phyloP scores from a whole-genome alignment of 768 basidiomycete genomes.

The Trametopsis cervina region DNA sequence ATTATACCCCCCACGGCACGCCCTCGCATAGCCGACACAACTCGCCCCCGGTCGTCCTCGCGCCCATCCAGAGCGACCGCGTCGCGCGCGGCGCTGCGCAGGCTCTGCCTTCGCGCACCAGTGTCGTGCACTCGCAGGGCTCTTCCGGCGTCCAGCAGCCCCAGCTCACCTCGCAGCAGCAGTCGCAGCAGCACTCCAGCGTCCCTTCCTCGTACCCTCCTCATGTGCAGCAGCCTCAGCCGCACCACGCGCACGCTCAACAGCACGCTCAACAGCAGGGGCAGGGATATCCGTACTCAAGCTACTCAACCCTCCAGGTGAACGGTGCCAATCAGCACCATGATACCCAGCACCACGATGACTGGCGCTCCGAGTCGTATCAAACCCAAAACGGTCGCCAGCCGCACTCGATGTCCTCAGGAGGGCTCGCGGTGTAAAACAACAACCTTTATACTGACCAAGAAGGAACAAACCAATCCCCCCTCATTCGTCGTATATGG shows the following conservation, averaged over 20 bases:
- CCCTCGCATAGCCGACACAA: neutral
- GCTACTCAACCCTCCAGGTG: slow-evolving; percentile 1
- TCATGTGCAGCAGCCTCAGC: neutral
- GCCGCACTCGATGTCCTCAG: neutral
- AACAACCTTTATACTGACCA: too few species aligned
- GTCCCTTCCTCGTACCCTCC: neutral
- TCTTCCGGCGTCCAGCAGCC: neutral
- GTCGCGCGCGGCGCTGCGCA: neutral
- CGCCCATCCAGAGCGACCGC: slow-evolving; percentile 17
- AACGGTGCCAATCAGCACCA: neutral
- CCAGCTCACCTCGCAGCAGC: neutral
- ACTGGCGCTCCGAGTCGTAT: neutral
- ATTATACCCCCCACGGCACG: neutral
- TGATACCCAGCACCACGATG: neutral
- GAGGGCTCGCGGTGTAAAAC: neutral
- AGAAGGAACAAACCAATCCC: neutral
- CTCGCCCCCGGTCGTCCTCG: slow-evolving; percentile 11
- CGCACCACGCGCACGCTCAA: neutral
- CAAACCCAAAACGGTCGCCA: neutral
- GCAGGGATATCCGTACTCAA: neutral
- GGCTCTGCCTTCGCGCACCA: neutral
- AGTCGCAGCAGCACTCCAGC: neutral
- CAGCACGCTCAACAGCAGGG: slow-evolving; percentile 1
- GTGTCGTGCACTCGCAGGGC: neutral
- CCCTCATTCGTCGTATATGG: too few species aligned